Percentiles rank a stretch among this genome's conserved stretches.
Conservation (phyloP, 371 early-diverging fungal genomes). For the Lichtheimia hyalospora region DNA sequence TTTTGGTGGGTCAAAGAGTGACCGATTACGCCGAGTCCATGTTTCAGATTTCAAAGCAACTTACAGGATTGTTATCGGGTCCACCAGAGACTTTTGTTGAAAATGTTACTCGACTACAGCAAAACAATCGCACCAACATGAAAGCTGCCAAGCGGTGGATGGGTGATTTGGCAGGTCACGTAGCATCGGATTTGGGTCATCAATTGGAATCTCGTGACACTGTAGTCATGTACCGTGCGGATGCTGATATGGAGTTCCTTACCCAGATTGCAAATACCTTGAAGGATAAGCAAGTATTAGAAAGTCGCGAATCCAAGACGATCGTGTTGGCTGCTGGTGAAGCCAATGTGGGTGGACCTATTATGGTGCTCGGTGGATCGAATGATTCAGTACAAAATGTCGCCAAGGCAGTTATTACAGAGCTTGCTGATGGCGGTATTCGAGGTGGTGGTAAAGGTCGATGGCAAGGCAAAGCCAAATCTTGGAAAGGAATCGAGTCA, state of each 20-base stretch:
- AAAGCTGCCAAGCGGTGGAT: conserved; percentile 47
- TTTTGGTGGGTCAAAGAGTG: conserved; percentile 68
- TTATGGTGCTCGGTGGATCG: conserved; percentile 46
- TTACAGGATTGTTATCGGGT: conserved; percentile 55
- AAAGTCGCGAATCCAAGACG: conserved; percentile 23
- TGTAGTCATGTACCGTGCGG: conserved; percentile 53
- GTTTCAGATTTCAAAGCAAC: conserved; percentile 45
- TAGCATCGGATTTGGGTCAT: conserved; percentile 35
- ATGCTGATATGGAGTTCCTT: conserved; percentile 64
- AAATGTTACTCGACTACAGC: conserved; percentile 46
- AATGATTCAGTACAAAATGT: conserved; percentile 50
- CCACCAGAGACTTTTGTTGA: conserved; percentile 64
- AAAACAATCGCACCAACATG: conserved; percentile 34
- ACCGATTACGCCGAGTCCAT: conserved; percentile 44
- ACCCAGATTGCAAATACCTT: conserved; percentile 28
- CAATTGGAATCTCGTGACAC: conserved; percentile 29
- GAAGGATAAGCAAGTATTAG: conserved; percentile 35
- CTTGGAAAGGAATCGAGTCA: conserved; percentile 54
- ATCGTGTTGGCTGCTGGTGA: conserved; percentile 55
- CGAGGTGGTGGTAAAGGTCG: conserved; percentile 65
- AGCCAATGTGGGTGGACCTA: conserved; percentile 51
- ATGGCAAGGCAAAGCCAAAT: conserved; percentile 66
- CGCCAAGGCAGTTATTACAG: conserved; percentile 34
- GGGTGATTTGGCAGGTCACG: conserved; percentile 50
- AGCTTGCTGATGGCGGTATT: conserved; percentile 25